These are phyloP conservation scores for Rhododendron vialii DNA, from an alignment of 148 eudicot species.

Conservation along the genomic window DNA sequence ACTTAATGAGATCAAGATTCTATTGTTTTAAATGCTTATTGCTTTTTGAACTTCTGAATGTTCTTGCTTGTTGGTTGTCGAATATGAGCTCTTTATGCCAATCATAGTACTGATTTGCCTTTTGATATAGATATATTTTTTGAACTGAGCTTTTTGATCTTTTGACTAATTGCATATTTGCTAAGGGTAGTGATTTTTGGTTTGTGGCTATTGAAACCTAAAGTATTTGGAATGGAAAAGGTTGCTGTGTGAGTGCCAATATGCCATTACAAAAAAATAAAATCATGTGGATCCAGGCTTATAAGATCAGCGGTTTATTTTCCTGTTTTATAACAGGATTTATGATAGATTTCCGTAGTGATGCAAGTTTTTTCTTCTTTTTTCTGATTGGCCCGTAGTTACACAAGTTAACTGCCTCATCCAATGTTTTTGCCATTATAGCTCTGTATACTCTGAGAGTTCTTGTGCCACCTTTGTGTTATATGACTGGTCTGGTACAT, in stretches of 20 bases:
- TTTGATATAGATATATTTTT: background rate
- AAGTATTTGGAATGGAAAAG: background rate
- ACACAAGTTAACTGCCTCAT: background rate
- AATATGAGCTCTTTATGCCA: constrained; percentile 10
- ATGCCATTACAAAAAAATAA: background rate
- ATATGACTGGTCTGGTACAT: background rate
- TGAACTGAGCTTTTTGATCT: background rate
- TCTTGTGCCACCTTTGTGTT: background rate
- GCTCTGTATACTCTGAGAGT: background rate
- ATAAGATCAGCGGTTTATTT: background rate
- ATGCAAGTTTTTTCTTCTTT: too few relatives aligned
- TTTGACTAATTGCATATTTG: background rate
- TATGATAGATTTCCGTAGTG: background rate
- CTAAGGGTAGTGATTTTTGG: background rate
- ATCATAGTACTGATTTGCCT: background rate
- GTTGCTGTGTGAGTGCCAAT: background rate
- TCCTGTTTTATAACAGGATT: background rate
- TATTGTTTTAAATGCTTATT: background rate
- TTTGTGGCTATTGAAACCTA: background rate
- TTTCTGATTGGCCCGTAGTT: background rate
- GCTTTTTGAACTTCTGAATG: constrained; percentile 5
- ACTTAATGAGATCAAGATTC: background rate
- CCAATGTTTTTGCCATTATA: background rate
- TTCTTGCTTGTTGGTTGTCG: constrained; percentile 6
- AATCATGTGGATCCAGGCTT: background rate